Base-by-base conservation (phyloP, 1,139 yeast genomes). In the Geotrichum fermentans region DNA sequence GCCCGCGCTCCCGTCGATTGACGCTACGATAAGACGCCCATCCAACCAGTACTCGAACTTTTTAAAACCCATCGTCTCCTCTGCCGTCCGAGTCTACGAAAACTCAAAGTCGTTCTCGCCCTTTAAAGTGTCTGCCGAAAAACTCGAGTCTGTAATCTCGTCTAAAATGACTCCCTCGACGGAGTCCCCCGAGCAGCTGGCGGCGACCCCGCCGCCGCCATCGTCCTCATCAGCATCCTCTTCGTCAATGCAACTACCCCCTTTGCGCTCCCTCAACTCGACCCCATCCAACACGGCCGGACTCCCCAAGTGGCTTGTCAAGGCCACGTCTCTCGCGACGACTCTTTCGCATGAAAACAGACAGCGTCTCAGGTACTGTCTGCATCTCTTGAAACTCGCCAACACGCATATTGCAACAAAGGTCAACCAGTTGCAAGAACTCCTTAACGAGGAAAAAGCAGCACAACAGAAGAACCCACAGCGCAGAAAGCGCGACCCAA, bases 331-430 rank as follows among this genome's bases (percentile, higher is more conserved):
- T 10, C 58, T 73, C 38, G 58, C 73, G 38, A 72, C 73, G 7
- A 50, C 52, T 2, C 67, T 79, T 59, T 75, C 83, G 1, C 72
- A 74, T 46, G 95, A 86, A 59, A 81, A 89, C 2, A 79, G 82
- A 55, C 80, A 80, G 57, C 74, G 88, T 54, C 66, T 87, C 46
- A 79, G 86, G 45, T 82, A 87, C 51, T 82, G 94, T 58, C 71
- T 87, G 50, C 87, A 83, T 54, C 70, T 88, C 54, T 71, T 87
- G 52, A 79, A 83, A 61, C 73, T 85, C 42, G 95, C 96, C 7
- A 87, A 84, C 61, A 82, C 79, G 54, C 83, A 82, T 54, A 74
- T 87, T 26, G 79, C 80, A 34, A 67, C 74, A 37, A 83, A 83
- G 60, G 83, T 85, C n/a, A 69, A 68, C 49, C 75, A 73, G 50